Percentiles rank a stretch among this genome's conserved stretches.
These are phyloP conservation scores for Rhodamnia argentea DNA, from an alignment of 345 rosid genomes.

Conservation along the genomic window DNA sequence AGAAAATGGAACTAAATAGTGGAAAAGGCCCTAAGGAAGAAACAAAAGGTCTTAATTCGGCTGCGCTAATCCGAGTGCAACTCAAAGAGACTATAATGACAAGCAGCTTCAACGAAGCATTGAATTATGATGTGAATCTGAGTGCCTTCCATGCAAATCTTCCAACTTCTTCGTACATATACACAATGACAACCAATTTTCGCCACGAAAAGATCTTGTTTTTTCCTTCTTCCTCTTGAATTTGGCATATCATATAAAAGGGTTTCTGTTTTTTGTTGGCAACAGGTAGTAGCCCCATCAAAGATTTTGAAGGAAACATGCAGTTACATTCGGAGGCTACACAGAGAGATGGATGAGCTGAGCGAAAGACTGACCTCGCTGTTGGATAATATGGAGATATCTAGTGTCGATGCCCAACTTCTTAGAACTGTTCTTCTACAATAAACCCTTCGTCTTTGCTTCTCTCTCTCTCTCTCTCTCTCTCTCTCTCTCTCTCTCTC, in stretches of 20 bases:
- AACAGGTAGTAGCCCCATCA: not conserved
- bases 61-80: not conserved
- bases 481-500: not conserved
- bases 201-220: not conserved
- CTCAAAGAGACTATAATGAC: not conserved
- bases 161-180: not conserved
- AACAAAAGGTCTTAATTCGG: not conserved
- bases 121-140: not conserved
- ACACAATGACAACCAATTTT: not conserved
- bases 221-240: not conserved
- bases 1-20: not conserved
- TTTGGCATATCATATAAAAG: not conserved
- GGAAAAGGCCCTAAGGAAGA: not conserved
- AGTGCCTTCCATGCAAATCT: not conserved
- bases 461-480: not conserved
- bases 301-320: slow-evolving; percentile 7
- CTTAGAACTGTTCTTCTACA: not conserved
- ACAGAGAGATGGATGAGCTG: slow-evolving; percentile 9
- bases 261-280: not conserved
- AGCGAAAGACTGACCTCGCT: not conserved
- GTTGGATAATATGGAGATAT: not conserved
- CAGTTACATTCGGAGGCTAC: slow-evolving; percentile 5
- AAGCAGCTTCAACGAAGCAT: not conserved
- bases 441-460: not conserved
- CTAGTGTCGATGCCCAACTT: not conserved